A percentile compares a stretch with the other conserved stretches of the same genome.
Conservation (phyloP, 2,329 filamentous ascomycete species). For the Monilinia polystroma region DNA sequence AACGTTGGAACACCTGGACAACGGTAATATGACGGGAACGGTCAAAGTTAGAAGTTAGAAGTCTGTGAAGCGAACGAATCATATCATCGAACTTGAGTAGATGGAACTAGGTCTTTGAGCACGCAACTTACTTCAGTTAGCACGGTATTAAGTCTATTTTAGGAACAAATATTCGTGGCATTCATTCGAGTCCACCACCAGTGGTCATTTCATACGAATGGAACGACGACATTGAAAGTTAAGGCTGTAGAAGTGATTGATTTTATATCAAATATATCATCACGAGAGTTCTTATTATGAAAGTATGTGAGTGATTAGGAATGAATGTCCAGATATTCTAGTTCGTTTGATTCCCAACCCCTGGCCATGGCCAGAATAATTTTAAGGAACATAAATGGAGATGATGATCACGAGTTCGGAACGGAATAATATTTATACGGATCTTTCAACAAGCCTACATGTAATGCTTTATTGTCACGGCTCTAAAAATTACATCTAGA, state of each 20-base stretch:
- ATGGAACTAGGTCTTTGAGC: not conserved
- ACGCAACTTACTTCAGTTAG: not conserved
- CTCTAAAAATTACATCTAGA: not conserved
- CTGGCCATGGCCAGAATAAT: too few relatives aligned
- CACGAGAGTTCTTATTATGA: not conserved
- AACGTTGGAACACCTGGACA: not conserved
- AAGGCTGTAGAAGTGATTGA: not conserved
- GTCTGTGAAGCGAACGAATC: not conserved
- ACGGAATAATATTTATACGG: not conserved
- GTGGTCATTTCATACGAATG: not conserved
- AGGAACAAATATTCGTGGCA: not conserved
- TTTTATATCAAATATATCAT: not conserved
- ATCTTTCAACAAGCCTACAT: not conserved
- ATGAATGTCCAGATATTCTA: too few relatives aligned
- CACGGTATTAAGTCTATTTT: not conserved
- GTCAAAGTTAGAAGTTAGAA: not conserved
- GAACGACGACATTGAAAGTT: not conserved
- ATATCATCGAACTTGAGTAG: not conserved
- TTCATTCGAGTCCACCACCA: not conserved
- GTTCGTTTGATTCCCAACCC: too few relatives aligned
- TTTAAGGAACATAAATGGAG: not conserved
- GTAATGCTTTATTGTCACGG: not conserved
- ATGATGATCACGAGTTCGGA: not conserved
- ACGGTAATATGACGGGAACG: constrained; percentile 5
- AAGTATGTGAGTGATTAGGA: too few relatives aligned